Percentiles rank a stretch among this genome's conserved stretches.
Conservation (phyloP, 768 basidiomycete genomes). For the Phallus indusiatus region DNA sequence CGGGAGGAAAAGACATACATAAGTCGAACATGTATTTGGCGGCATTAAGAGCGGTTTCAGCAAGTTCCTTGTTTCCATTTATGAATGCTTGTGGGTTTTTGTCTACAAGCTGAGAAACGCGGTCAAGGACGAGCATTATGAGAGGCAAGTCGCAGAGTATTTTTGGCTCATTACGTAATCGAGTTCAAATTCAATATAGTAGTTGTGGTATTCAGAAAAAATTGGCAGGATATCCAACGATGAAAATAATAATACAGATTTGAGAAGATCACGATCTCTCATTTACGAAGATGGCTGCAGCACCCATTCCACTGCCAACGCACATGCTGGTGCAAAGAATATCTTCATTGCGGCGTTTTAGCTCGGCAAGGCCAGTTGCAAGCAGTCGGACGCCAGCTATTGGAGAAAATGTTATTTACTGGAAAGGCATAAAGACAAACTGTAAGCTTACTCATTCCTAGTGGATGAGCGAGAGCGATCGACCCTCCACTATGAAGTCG, state of each 20-base stretch:
- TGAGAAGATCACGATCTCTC: constrained; percentile 32
- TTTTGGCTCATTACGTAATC: background rate
- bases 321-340: constrained; percentile 79
- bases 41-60: constrained; percentile 51
- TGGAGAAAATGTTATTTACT: background rate
- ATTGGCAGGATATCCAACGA: background rate
- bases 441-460: constrained; percentile 67
- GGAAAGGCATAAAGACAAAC: background rate
- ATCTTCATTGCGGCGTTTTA: constrained; percentile 56
- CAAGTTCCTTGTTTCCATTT: constrained; percentile 43
- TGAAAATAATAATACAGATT: background rate
- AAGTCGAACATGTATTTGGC: constrained; percentile 69
- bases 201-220: no score
- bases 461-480: constrained; percentile 73
- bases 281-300: constrained; percentile 72
- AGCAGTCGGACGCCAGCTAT: constrained; percentile 79
- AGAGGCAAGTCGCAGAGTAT: background rate
- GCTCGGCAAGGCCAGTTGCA: constrained; percentile 78
- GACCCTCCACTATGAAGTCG: constrained; percentile 61
- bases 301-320: constrained; percentile 82
- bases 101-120: constrained; percentile 32
- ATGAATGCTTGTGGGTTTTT: constrained; percentile 45
- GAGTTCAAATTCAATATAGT: no score
- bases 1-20: constrained; percentile 37
- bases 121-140: background rate